A percentile compares a stretch with the other conserved stretches of the same genome.
These are phyloP conservation scores for Eucalyptus pauciflora DNA, from an alignment of 345 rosid genomes.

Conservation along the genomic window DNA sequence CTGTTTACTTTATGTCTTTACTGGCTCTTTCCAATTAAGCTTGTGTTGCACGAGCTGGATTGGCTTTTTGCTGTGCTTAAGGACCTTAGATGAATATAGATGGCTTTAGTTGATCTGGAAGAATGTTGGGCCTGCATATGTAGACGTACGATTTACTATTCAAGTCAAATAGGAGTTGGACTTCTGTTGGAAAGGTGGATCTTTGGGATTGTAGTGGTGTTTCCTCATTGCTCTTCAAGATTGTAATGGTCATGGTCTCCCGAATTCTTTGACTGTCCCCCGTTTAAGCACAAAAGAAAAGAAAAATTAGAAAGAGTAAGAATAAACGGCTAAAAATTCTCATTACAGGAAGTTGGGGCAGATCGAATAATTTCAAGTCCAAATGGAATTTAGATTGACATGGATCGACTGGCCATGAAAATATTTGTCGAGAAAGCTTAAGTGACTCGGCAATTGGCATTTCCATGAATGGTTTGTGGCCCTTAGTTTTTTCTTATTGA, in stretches of 20 bases:
- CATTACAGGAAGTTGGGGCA: fast-evolving
- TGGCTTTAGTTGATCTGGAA: no score
- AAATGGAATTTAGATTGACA: not conserved
- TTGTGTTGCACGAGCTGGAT: no score
- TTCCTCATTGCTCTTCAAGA: fast-evolving
- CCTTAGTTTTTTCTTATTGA: fast-evolving
- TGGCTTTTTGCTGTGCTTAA: no score
- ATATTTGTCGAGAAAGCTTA: not conserved
- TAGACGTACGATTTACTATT: no score
- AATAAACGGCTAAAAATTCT: not conserved
- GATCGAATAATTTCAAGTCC: fast-evolving
- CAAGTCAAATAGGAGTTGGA: no score
- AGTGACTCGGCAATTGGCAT: not conserved
- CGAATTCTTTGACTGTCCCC: fast-evolving
- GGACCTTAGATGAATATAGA: no score
- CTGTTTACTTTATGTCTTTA: no score
- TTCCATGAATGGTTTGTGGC: not conserved
- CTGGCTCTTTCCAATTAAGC: no score
- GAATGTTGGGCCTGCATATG: no score
- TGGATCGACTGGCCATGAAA: not conserved
- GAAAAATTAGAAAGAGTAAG: not conserved
- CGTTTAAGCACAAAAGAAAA: not conserved
- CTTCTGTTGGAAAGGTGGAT: no score
- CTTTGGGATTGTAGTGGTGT: no score
- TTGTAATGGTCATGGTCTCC: not conserved